A percentile compares a stretch with the other conserved stretches of the same genome.
phyloP scores from a whole-genome alignment of 1,284 basidiomycete species.

The Porogramme epimiltina region DNA sequence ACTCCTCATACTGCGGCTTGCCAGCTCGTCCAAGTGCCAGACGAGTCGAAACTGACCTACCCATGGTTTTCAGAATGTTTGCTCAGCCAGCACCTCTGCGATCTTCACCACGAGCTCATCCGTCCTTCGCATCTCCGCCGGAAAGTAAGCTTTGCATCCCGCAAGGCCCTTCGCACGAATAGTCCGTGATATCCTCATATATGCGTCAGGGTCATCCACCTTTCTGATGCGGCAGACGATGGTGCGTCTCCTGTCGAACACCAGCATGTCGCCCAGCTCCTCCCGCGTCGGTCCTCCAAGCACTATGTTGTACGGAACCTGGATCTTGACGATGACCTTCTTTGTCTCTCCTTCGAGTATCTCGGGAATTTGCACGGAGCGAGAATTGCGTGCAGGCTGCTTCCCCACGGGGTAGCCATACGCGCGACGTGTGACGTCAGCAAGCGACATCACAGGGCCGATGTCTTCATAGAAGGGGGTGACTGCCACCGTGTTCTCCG shows the following conservation, averaged over 20 bases:
- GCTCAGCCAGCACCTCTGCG: slow-evolving; percentile 49
- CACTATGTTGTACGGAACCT: slow-evolving; percentile 37
- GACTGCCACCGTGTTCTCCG: slow-evolving; percentile 44
- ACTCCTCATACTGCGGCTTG: too few species aligned
- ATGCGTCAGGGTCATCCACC: slow-evolving; percentile 37
- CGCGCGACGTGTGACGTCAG: slow-evolving; percentile 34
- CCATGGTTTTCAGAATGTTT: slow-evolving; percentile 31
- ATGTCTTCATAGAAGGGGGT: slow-evolving; percentile 43
- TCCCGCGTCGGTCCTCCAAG: neutral
- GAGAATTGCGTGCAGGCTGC: slow-evolving; percentile 25
- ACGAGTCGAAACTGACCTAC: too few species aligned
- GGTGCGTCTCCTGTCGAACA: slow-evolving; percentile 55
- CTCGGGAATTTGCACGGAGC: slow-evolving; percentile 29
- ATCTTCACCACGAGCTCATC: slow-evolving; percentile 52
- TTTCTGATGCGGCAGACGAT: slow-evolving; percentile 45
- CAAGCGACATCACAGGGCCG: slow-evolving; percentile 31
- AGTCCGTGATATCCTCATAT: slow-evolving; percentile 39
- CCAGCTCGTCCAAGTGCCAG: too few species aligned
- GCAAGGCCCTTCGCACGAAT: slow-evolving; percentile 44
- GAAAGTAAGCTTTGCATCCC: slow-evolving; percentile 55
- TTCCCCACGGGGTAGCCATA: slow-evolving; percentile 34
- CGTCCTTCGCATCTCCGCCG: slow-evolving; percentile 48
- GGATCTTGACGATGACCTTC: slow-evolving; percentile 54
- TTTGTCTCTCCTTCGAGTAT: slow-evolving; percentile 31
- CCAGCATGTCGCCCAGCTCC: slow-evolving; percentile 33